phyloP scores from a whole-genome alignment of 78 protist species.

The Speleostelium caveatum region DNA sequence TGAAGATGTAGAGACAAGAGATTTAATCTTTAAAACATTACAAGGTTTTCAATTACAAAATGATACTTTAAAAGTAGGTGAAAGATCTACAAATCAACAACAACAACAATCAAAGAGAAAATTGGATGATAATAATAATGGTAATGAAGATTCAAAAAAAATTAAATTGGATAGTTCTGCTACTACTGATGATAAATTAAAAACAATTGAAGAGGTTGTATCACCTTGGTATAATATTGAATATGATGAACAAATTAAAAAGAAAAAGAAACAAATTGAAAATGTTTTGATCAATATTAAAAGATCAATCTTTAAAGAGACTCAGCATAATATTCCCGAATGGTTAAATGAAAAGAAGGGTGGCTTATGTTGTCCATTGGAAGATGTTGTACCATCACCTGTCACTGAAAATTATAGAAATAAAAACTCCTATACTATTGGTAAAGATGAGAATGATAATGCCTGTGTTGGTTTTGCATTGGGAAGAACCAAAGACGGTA shows the following conservation, averaged over 20 bases:
- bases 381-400: slow-evolving; percentile 51
- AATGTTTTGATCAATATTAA: not conserved
- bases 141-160: slow-evolving; percentile 13
- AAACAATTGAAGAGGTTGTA: slow-evolving; percentile 39
- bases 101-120: not conserved
- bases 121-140: not conserved
- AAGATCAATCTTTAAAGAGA: slow-evolving; percentile 22
- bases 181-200: slow-evolving; percentile 1
- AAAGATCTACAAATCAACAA: not conserved
- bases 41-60: not conserved
- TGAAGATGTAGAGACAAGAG: not conserved
- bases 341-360: slow-evolving; percentile 17
- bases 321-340: not conserved
- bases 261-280: not conserved
- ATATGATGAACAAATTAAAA: slow-evolving; percentile 53
- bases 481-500: slow-evolving; percentile 66
- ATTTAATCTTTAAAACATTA: not conserved
- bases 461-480: slow-evolving; percentile 77
- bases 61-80: not conserved
- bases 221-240: slow-evolving; percentile 60
- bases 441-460: not conserved
- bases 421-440: slow-evolving; percentile 61
- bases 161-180: not conserved
- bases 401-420: slow-evolving; percentile 31
- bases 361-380: slow-evolving; percentile 32